Percentiles rank a stretch among this genome's conserved stretches.
Evolutionary conservation across 2,329 filamentous ascomycete genomes (phyloP).

Genomic region (Exophiala viscosa): DNA sequence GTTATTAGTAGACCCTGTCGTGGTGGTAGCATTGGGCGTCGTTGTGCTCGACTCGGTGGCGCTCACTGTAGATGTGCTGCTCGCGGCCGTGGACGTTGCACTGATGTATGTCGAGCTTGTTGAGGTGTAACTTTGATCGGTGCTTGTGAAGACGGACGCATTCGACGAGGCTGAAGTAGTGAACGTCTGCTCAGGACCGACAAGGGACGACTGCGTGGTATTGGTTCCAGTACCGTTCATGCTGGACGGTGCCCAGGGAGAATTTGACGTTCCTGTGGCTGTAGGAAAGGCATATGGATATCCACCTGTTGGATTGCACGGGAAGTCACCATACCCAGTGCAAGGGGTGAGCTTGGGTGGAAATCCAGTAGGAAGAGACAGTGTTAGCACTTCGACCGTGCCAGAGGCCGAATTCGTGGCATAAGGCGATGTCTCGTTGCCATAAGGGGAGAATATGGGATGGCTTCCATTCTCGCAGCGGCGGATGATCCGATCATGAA

Average conservation of each 20-base stretch:
- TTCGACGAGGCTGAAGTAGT: slow-evolving; percentile 1
- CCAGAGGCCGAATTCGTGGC: neutral
- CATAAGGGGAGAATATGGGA: slow-evolving; percentile 4
- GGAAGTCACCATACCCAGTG: slow-evolving; percentile 2
- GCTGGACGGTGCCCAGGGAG: neutral
- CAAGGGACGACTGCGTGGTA: neutral
- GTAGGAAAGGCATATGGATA: neutral
- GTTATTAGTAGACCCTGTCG: neutral
- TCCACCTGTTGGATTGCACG: slow-evolving; percentile 1
- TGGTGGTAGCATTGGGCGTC: neutral
- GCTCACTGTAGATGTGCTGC: neutral
- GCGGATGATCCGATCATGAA: slow-evolving; percentile 11
- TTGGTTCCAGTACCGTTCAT: neutral
- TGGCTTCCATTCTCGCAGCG: slow-evolving; percentile 20
- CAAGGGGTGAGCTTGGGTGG: neutral
- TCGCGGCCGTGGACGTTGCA: neutral
- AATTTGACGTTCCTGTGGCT: neutral
- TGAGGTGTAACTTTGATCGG: neutral
- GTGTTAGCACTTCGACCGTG: neutral
- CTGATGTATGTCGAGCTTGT: neutral
- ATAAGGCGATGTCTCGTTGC: slow-evolving; percentile 9
- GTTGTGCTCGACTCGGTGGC: neutral
- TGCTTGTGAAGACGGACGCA: neutral
- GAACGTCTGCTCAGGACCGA: slow-evolving; percentile 9
- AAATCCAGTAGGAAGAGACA: neutral